Base-by-base conservation (phyloP, 345 rosid genomes). In the Lenwebbia sp. region DNA sequence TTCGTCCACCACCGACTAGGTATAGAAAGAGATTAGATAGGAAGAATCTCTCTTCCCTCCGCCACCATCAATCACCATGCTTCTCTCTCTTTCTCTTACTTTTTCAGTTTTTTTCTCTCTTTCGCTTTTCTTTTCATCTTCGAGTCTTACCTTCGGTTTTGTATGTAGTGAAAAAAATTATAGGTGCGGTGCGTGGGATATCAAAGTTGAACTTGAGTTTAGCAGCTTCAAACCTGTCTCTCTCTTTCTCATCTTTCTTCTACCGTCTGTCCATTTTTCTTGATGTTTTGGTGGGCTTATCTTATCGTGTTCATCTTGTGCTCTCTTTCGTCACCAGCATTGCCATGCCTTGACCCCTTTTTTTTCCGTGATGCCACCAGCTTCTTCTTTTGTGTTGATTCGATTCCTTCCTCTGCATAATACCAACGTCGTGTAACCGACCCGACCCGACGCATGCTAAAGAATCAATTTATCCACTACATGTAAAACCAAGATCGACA, bases 21-120 rank as follows among this genome's bases (percentile, higher is more conserved):
- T 65, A 85, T 21, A 62, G 70, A 83, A 87, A 85, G 87, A 22
- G 47, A 37, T 70, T 19, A 40, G 85, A 55, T 30, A 44, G 86
- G 84, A 81, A 84, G 88, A 88, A 89, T 88, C 84, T 88, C 88
- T 83, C 84, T 83, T 54, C 82, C 51, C 30, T 47, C 87, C 57
- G 40, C 26, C 85, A 17, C 57, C 86, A 75, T 37, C 13, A 15
- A 75, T 37, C 13, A 15, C 50, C 50, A 50, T 12, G 82, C 57
- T 84, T 82, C 50, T 84, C 44, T 82, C 83, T 47, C 41, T 47
- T 28, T 47, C 50, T 41, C 3, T 47, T 60, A 44, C 13, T 49
- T 41, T 25, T 84, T 44, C 51, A 44, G 28, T 84, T 84, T 58
- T 40, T 54, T 15, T 65, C 53, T 40, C 44, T 33, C 15, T 47